These are phyloP conservation scores for Phytophthora hibernalis DNA, from an alignment of 352 stramenopile species.

Conservation along the genomic window DNA sequence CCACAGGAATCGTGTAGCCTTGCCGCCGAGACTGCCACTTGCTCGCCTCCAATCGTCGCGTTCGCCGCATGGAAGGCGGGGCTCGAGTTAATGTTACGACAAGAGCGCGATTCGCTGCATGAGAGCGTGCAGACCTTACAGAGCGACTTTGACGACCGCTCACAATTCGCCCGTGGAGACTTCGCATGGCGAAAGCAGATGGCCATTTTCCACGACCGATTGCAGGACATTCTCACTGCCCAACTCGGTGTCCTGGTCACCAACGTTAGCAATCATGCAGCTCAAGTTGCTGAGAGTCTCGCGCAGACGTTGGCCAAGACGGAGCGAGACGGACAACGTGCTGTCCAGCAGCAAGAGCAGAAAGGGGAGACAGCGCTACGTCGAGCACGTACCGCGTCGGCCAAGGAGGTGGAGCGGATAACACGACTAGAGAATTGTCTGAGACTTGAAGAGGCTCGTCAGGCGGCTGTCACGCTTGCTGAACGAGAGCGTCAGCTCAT, in stretches of 20 bases:
- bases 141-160: constrained; percentile 57
- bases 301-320: constrained; percentile 47
- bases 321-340: constrained; percentile 40
- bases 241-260: constrained; percentile 31
- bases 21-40: neutral
- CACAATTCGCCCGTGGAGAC: constrained; percentile 68
- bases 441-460: constrained; percentile 59
- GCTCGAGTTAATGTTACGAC: constrained; percentile 42
- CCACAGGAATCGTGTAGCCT: neutral
- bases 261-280: constrained; percentile 42
- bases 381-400: constrained; percentile 52
- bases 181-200: constrained; percentile 70
- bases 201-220: constrained; percentile 47
- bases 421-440: constrained; percentile 68
- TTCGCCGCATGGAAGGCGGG: constrained; percentile 49
- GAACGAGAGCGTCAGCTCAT: constrained; percentile 51
- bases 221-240: constrained; percentile 47
- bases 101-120: constrained; percentile 31
- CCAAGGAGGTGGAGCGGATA: constrained; percentile 75
- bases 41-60: constrained; percentile 23
- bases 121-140: constrained; percentile 49
- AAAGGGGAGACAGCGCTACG: constrained; percentile 66
- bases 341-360: constrained; percentile 47
- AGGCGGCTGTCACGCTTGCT: constrained; percentile 58
- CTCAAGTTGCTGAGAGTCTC: constrained; percentile 44